A percentile compares a stretch with the other conserved stretches of the same genome.
phyloP scores from a whole-genome alignment of 2,329 filamentous ascomycete genomes.

The Dothistroma septosporum region DNA sequence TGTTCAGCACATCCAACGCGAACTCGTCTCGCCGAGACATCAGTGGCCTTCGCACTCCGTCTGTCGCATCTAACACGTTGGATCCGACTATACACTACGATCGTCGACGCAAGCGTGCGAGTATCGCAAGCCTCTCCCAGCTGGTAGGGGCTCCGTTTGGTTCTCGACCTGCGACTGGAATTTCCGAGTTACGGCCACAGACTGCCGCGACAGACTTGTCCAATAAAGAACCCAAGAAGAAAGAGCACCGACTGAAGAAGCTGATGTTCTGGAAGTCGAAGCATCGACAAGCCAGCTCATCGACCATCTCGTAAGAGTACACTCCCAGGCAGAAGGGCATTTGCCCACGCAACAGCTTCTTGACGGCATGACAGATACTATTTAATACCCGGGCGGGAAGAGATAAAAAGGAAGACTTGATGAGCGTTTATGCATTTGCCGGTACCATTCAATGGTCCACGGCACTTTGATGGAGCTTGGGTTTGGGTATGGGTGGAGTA shows the following conservation, averaged over 20 bases:
- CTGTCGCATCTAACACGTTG: conserved; percentile 40
- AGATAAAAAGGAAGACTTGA: conserved; percentile 1
- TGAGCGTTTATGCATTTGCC: conserved; percentile 15
- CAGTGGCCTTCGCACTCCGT: conserved; percentile 38
- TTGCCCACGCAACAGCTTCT: neutral
- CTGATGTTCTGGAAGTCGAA: conserved; percentile 72
- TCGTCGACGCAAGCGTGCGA: conserved; percentile 68
- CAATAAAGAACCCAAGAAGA: conserved; percentile 58
- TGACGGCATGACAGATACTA: neutral
- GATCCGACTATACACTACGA: conserved; percentile 33
- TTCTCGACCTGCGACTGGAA: conserved; percentile 7
- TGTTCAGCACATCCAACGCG: conserved; percentile 62
- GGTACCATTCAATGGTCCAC: neutral
- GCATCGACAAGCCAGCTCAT: conserved; percentile 26
- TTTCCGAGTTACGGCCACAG: conserved; percentile 36
- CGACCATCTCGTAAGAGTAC: conserved; percentile 13
- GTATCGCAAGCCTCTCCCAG: conserved; percentile 71
- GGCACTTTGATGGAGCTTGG: conserved; percentile 7
- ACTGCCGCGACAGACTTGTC: conserved; percentile 53
- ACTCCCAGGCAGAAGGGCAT: neutral
- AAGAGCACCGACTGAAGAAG: conserved; percentile 65
- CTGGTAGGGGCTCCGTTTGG: conserved; percentile 71
- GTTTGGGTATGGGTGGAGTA: conserved; percentile 8
- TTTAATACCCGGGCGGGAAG: conserved; percentile 4
- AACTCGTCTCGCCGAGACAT: conserved; percentile 34